These are phyloP conservation scores for Tympanopsis confertula DNA, from an alignment of 2,329 filamentous ascomycete genomes.

Conservation along the genomic window DNA sequence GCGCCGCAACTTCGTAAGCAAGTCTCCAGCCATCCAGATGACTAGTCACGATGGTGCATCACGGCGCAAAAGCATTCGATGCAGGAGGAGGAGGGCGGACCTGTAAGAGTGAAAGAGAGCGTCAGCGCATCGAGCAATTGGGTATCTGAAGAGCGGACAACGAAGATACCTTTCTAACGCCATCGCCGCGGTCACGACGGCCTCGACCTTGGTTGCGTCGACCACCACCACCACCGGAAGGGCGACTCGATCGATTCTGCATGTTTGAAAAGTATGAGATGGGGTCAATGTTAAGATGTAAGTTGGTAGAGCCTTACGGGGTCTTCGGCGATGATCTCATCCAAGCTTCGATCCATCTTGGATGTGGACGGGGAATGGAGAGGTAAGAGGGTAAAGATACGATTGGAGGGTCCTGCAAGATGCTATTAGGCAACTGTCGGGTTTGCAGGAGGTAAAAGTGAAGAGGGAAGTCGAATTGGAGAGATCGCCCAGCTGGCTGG, in stretches of 20 bases:
- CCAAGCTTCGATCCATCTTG: not conserved
- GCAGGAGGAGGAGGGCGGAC: constrained; percentile 15
- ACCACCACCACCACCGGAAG: constrained; percentile 5
- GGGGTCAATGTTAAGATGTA: not conserved
- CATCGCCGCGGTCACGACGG: constrained; percentile 61
- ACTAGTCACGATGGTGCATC: not conserved
- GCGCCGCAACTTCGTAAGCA: constrained; percentile 15
- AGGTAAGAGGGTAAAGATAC: not conserved
- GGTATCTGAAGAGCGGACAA: not conserved
- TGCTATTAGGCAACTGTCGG: not conserved
- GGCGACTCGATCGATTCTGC: too few relatives aligned
- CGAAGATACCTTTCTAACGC: constrained; percentile 70
- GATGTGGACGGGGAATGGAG: too few relatives aligned
- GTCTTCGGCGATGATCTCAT: constrained; percentile 1
- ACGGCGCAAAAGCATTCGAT: not conserved
- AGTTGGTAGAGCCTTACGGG: not conserved
- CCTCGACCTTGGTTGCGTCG: constrained; percentile 10
- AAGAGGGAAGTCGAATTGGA: not conserved
- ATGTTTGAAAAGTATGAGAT: not conserved
- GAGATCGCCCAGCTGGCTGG: not conserved
- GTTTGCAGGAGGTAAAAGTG: not conserved
- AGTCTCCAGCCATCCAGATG: constrained; percentile 14
- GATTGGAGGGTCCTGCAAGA: not conserved
- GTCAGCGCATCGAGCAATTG: not conserved
- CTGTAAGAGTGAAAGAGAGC: constrained; percentile 2